Evolutionary conservation across 768 basidiomycete genomes (phyloP).

Genomic region (Amanita subjunquillea): DNA sequence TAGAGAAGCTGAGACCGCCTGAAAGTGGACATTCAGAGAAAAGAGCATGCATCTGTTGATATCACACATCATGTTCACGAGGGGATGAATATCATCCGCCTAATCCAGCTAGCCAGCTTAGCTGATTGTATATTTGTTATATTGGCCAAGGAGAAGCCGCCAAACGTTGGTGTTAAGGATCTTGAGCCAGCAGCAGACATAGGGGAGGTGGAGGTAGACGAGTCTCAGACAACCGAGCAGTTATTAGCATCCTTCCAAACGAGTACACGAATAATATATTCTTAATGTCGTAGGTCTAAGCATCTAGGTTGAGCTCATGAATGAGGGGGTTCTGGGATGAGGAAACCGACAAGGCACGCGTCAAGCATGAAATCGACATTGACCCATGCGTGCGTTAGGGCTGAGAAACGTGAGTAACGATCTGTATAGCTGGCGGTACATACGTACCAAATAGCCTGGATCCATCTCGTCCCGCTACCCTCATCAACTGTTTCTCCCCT

Average conservation of each 20-base stretch:
- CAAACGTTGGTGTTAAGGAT: not conserved
- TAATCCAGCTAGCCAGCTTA: slow-evolving; percentile 38
- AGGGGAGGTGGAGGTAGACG: not conserved
- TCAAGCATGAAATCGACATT: slow-evolving; percentile 96
- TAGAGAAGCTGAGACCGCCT: not conserved
- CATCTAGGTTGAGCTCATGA: not conserved
- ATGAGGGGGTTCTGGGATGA: slow-evolving; percentile 56
- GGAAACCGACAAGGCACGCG: slow-evolving; percentile 82
- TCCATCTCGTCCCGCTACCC: slow-evolving; percentile 90
- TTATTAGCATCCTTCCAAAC: not conserved
- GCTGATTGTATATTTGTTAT: slow-evolving; percentile 34
- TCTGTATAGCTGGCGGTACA: not conserved
- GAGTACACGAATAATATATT: slow-evolving; percentile 1
- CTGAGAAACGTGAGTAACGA: slow-evolving; percentile 27
- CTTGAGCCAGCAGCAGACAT: not conserved
- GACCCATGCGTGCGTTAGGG: slow-evolving; percentile 91
- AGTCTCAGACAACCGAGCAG: not conserved
- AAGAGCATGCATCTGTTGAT: slow-evolving; percentile 21
- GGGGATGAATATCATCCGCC: slow-evolving; percentile 37
- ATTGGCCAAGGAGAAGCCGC: slow-evolving; percentile 16
- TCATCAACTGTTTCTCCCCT: slow-evolving; percentile 89
- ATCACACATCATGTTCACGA: slow-evolving; percentile 29
- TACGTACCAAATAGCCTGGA: slow-evolving; percentile 85
- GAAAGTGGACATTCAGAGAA: slow-evolving; percentile 12
- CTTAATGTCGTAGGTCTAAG: not conserved